Evolutionary conservation across 345 rosid genomes (phyloP).

Genomic region (Cardamine occulta): DNA sequence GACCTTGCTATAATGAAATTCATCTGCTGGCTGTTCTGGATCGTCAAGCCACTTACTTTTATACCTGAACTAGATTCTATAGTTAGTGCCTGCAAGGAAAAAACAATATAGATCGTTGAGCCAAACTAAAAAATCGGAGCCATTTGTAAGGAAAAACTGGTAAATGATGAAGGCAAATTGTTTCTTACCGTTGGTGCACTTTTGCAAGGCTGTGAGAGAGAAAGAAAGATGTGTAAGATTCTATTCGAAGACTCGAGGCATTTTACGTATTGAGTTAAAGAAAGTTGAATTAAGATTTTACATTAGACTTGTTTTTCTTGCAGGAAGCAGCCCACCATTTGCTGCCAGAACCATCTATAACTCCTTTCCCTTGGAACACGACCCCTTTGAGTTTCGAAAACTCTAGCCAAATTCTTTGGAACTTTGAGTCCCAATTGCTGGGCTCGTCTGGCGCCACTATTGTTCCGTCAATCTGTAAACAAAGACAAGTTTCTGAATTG

Average conservation of each 20-base stretch:
- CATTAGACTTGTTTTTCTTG: constrained; percentile 90
- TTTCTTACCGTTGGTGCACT: constrained; percentile 83
- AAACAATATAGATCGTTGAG: constrained; percentile 12
- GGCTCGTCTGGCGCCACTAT: constrained; percentile 95
- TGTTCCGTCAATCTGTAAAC: constrained; percentile 85
- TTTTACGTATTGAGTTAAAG: constrained; percentile 1
- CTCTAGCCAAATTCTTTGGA: constrained; percentile 78
- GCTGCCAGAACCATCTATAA: constrained; percentile 95
- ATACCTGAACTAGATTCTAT: constrained; percentile 90
- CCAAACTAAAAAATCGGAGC: constrained; percentile 17
- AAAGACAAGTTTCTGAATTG: constrained; percentile 11
- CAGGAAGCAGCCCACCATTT: constrained; percentile 99
- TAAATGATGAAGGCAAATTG: constrained; percentile 28
- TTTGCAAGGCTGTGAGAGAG: constrained; percentile 81
- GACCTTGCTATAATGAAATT: constrained; percentile 79
- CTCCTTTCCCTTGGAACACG: constrained; percentile 79
- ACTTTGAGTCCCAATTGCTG: constrained; percentile 75
- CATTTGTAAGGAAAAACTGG: constrained; percentile 1
- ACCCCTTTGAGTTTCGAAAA: constrained; percentile 78
- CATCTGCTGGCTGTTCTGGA: constrained; percentile 98
- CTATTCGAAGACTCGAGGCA: neutral
- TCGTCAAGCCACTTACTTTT: constrained; percentile 77
- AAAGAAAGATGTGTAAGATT: constrained; percentile 41
- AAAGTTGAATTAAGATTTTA: constrained; percentile 40
- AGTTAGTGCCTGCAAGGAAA: constrained; percentile 77